These are phyloP conservation scores for Brettanomyces anomalus DNA, from an alignment of 805 yeast species.

Conservation along the genomic window DNA sequence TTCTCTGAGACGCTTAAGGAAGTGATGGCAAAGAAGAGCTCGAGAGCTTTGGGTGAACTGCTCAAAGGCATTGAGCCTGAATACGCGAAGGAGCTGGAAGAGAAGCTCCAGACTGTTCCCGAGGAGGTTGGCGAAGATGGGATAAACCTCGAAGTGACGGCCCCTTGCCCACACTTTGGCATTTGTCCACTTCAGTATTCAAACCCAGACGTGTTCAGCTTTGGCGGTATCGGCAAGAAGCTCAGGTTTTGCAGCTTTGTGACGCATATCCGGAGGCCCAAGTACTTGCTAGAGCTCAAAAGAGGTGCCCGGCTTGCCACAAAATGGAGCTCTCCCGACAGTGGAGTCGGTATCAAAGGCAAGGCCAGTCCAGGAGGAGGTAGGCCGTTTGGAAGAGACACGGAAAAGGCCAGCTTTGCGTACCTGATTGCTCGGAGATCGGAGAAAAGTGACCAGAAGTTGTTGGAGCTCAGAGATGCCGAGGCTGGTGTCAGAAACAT, in stretches of 20 bases:
- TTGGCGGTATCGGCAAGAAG: constrained; percentile 43
- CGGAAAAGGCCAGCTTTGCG: constrained; percentile 64
- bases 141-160: constrained; percentile 56
- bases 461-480: constrained; percentile 11
- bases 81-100: constrained; percentile 15
- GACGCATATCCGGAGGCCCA: constrained; percentile 68
- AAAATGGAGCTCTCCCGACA: constrained; percentile 54
- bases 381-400: constrained; percentile 59
- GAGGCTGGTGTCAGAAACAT: constrained; percentile 12
- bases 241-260: constrained; percentile 70
- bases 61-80: constrained; percentile 18
- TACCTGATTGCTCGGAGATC: constrained; percentile 67
- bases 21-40: constrained; percentile 1
- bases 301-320: constrained; percentile 69
- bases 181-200: constrained; percentile 79
- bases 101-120: constrained; percentile 5
- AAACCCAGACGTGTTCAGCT: constrained; percentile 56
- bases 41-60: constrained; percentile 19
- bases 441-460: constrained; percentile 25
- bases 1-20: constrained; percentile 29
- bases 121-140: constrained; percentile 7
- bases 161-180: constrained; percentile 88
- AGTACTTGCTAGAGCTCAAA: constrained; percentile 73
- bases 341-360: constrained; percentile 44
- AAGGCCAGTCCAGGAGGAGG: constrained; percentile 38